phyloP scores from a whole-genome alignment of 331 rosid genomes.

The Spiraea crenata region DNA sequence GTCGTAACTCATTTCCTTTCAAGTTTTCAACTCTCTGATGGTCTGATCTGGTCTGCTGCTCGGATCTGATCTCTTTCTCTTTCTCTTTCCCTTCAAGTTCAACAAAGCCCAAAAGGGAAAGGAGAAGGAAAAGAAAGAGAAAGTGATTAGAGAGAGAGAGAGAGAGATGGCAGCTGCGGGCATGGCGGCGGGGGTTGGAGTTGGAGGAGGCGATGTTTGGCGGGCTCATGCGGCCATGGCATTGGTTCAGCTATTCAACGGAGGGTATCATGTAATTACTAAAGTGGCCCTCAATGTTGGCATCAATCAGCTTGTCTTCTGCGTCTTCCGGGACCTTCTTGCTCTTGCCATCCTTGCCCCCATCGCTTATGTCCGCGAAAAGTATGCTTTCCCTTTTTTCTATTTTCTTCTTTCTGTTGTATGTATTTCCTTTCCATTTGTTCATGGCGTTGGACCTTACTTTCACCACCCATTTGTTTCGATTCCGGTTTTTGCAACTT shows the following conservation, averaged over 20 bases:
- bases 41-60: no score
- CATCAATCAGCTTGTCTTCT: constrained; percentile 79
- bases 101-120: no score
- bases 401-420: no score
- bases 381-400: constrained; percentile 36
- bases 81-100: no score
- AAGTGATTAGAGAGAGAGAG: not conserved
- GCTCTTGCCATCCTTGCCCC: constrained; percentile 84
- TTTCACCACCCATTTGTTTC: constrained; percentile 3
- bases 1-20: no score
- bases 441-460: not conserved
- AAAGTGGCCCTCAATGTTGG: constrained; percentile 93
- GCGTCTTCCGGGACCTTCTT: constrained; percentile 72
- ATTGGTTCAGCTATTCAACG: constrained; percentile 65
- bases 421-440: no score
- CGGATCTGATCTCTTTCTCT: no score
- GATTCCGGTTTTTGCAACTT: not conserved
- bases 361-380: constrained; percentile 74
- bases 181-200: constrained; percentile 22
- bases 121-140: no score
- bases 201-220: constrained; percentile 42
- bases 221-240: constrained; percentile 86
- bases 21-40: no score
- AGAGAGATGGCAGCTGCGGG: constrained; percentile 26
- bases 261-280: constrained; percentile 92